Percentiles rank a stretch among this genome's conserved stretches.
Evolutionary conservation across 371 early-diverging fungal genomes (phyloP).

Genomic region (Mortierella sp.): DNA sequence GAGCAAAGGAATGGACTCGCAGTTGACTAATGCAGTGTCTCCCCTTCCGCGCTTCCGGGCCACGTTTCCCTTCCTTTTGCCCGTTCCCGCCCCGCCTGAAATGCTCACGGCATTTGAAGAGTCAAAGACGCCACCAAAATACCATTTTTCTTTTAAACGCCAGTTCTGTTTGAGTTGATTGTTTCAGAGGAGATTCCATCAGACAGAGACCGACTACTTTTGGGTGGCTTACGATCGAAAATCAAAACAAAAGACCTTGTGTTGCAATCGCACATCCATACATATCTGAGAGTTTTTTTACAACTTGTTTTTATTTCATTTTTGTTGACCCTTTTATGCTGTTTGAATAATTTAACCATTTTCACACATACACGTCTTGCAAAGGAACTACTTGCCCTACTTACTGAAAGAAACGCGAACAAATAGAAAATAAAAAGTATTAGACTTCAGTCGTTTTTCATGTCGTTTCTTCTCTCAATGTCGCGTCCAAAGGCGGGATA

Average conservation of each 20-base stretch:
- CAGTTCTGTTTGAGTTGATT: background rate
- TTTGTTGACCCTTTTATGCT: background rate
- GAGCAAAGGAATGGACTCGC: background rate
- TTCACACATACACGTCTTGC: background rate
- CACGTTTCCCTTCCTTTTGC: background rate
- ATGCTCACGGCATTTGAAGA: background rate
- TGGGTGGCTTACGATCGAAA: background rate
- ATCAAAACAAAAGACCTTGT: constrained; percentile 4
- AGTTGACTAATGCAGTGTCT: background rate
- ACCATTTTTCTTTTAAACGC: background rate
- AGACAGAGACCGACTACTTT: background rate
- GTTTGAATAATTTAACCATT: background rate
- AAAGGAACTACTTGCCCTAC: background rate
- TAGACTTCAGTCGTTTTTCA: background rate
- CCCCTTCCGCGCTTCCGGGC: background rate
- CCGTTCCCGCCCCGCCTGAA: background rate
- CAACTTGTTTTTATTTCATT: background rate
- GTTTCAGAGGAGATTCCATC: background rate
- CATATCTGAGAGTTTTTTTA: background rate
- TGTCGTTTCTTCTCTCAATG: background rate
- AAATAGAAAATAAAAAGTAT: background rate
- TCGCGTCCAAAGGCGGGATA: constrained; percentile 3
- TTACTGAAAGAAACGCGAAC: background rate
- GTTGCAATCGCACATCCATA: background rate
- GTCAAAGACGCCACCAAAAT: background rate